phyloP scores from a whole-genome alignment of 106 monocot species.

The Allium cepa region DNA sequence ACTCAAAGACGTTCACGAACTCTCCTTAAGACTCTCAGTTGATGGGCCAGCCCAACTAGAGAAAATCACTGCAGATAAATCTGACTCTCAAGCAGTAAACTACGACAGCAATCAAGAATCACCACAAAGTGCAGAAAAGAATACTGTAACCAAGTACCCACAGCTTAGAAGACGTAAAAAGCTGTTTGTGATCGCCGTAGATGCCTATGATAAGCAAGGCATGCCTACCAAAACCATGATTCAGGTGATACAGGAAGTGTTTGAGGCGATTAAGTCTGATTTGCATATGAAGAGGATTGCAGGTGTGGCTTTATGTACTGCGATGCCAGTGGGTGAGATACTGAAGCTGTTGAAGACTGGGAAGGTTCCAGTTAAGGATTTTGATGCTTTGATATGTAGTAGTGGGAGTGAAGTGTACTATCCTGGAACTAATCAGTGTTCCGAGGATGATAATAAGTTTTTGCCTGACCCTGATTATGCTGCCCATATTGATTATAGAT shows the following conservation, averaged over 20 bases:
- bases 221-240: conserved; percentile 30
- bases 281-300: conserved; percentile 40
- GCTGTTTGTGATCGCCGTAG: conserved; percentile 48
- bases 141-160: conserved; percentile 17
- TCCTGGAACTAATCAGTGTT: conserved; percentile 31
- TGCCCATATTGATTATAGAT: conserved; percentile 66
- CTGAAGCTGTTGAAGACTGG: conserved; percentile 35
- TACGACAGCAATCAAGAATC: conserved; percentile 15
- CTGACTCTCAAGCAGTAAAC: conserved; percentile 20
- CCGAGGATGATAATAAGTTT: conserved; percentile 18
- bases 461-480: conserved; percentile 60
- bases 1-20: conserved; percentile 47
- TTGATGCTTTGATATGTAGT: conserved; percentile 55
- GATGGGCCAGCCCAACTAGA: conserved; percentile 25
- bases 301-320: conserved; percentile 44
- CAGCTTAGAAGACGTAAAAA: conserved; percentile 30
- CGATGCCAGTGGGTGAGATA: conserved; percentile 44
- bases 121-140: conserved; percentile 5
- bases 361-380: conserved; percentile 31
- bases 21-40: conserved; percentile 35
- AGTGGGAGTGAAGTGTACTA: conserved; percentile 64
- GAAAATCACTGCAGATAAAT: conserved; percentile 11
- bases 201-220: conserved; percentile 34
- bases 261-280: conserved; percentile 34
- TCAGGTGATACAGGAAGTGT: conserved; percentile 27